These are phyloP conservation scores for Nigrograna mackinnonii DNA, from an alignment of 2,329 filamentous ascomycete genomes.

Conservation along the genomic window DNA sequence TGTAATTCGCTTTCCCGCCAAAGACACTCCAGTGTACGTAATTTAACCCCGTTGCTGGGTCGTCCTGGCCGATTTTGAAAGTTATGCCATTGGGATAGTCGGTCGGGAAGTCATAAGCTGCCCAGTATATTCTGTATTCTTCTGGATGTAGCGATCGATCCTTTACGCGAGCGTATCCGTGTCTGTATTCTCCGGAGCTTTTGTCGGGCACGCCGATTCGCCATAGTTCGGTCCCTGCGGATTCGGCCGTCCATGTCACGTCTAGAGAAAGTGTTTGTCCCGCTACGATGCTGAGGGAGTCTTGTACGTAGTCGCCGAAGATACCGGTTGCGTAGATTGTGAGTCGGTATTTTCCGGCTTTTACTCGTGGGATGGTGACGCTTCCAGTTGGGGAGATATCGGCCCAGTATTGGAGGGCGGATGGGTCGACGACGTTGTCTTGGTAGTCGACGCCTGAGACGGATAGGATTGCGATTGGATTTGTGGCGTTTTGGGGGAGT, in stretches of 20 bases:
- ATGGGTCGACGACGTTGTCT: conserved; percentile 59
- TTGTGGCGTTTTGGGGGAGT: conserved; percentile 55
- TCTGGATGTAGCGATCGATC: conserved; percentile 56
- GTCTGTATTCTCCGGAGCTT: conserved; percentile 62
- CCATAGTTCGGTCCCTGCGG: conserved; percentile 62
- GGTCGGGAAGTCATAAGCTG: conserved; percentile 59
- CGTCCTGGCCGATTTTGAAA: conserved; percentile 60
- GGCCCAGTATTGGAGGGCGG: conserved; percentile 67
- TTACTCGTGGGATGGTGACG: conserved; percentile 58
- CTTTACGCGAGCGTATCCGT: conserved; percentile 57
- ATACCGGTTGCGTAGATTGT: conserved; percentile 66
- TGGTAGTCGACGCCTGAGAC: conserved; percentile 59
- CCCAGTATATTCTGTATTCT: conserved; percentile 67
- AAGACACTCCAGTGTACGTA: conserved; percentile 70
- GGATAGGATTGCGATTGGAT: conserved; percentile 60
- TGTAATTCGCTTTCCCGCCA: conserved; percentile 57
- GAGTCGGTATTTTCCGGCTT: conserved; percentile 62
- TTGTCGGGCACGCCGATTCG: conserved; percentile 67
- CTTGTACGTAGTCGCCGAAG: conserved; percentile 63
- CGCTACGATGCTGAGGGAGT: conserved; percentile 51
- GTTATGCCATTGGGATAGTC: conserved; percentile 64
- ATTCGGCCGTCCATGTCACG: conserved; percentile 58
- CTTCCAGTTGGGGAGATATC: conserved; percentile 48
- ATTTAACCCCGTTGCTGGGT: conserved; percentile 58
- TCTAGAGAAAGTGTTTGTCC: conserved; percentile 41